phyloP scores from a whole-genome alignment of 2,329 filamentous ascomycete species.

The Botrytis fragariae region DNA sequence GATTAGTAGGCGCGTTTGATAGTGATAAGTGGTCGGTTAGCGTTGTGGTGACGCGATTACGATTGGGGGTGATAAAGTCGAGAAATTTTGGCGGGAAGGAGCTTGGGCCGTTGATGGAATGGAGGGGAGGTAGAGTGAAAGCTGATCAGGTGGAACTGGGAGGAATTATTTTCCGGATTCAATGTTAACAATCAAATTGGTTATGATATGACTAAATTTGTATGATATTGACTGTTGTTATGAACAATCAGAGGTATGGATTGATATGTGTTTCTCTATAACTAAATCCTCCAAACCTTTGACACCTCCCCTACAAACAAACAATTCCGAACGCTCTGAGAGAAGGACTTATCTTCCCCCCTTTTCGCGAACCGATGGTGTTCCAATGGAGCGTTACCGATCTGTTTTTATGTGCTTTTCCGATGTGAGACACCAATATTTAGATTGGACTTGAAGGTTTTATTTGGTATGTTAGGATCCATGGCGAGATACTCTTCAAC shows the following conservation, averaged over 20 bases:
- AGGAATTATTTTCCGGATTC: not conserved
- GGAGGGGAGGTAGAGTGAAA: not conserved
- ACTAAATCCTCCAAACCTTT: not conserved
- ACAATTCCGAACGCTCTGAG: not conserved
- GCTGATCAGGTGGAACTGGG: not conserved
- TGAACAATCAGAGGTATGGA: not conserved
- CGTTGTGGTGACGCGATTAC: slow-evolving; percentile 1
- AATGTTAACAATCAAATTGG: not conserved
- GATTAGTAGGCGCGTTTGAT: slow-evolving; percentile 1
- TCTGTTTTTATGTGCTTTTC: not conserved
- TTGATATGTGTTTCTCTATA: not conserved
- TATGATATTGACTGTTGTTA: not conserved
- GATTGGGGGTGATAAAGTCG: not conserved
- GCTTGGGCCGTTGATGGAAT: not conserved
- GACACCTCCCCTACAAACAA: not conserved
- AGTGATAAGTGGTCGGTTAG: slow-evolving; percentile 5
- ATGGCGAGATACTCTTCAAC: not conserved
- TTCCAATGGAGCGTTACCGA: not conserved
- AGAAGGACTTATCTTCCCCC: not conserved
- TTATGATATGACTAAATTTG: not conserved
- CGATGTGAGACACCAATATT: not conserved
- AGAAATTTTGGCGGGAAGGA: not conserved
- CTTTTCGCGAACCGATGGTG: not conserved
- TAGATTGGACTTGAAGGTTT: not conserved
- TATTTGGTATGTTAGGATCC: not conserved